Conservation (phyloP, 75 land plant species). For the Chamaecyparis obtusa region DNA sequence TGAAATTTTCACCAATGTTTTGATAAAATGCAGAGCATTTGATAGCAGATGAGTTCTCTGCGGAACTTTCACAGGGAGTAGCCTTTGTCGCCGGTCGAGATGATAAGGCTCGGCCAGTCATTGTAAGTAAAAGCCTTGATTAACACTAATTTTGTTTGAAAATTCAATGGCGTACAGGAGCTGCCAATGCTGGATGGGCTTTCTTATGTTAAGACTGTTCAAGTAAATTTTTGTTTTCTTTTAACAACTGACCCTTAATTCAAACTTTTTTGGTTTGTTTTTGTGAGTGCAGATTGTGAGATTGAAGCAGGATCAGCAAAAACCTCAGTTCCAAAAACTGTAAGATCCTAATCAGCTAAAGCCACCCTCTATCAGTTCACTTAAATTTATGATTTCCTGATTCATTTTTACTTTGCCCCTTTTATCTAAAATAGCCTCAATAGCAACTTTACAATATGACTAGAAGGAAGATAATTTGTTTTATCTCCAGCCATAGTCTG, state of each 20-base stretch:
- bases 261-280: background rate
- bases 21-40: conserved; percentile 52
- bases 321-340: conserved; percentile 79
- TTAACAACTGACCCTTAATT: background rate
- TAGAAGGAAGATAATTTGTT: background rate
- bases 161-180: background rate
- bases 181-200: background rate
- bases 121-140: conserved; percentile 41
- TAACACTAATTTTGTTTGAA: background rate
- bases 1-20: background rate
- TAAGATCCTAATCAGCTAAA: conserved; percentile 25
- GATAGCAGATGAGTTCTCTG: conserved; percentile 92
- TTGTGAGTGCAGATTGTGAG: conserved; percentile 61
- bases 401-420: background rate
- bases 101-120: conserved; percentile 70
- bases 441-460: background rate
- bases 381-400: background rate
- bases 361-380: background rate
- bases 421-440: background rate
- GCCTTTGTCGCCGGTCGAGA: conserved; percentile 93
- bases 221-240: background rate
- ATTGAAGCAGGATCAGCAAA: conserved; percentile 79
- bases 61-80: conserved; percentile 75
- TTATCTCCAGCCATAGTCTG: background rate
- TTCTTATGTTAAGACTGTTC: background rate